Evolutionary conservation across 2,329 filamentous ascomycete species (phyloP), one percentile per base, ranked within the genome.

Genomic region (Stagonosporopsis chrysanthemi): DNA sequence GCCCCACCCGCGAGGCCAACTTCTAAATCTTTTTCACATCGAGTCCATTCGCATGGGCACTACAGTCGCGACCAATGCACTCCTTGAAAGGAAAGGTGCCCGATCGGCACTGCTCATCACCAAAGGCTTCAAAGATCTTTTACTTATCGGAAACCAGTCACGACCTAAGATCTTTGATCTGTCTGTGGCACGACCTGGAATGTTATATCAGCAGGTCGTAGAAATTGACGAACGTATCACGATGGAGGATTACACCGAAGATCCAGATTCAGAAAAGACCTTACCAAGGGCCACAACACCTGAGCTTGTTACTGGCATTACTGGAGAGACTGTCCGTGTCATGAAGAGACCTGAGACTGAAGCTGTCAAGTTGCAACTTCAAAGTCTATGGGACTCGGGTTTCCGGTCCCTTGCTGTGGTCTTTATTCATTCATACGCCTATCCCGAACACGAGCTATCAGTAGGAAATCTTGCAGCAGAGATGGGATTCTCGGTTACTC

Each of bases 361-460:
- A 28, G 59, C 36, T 29, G 56, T 56, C n/a, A 36, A 43, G 29
- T 28, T 3, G 23, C 36, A 42, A 23, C 44, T 55, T 8, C 36
- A 43, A 24, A 29, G 9, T 19, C 57, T 79, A 3, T 75, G 66
- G 46, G 55, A 67, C 1, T 64, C 72, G n/a, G 77, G 76, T 1
- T 72, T 72, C 29, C 64, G 75, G 8, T 76, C 74, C 1, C 50
- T 78, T 31, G 76, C 75, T 0, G 69, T 79, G 6, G 71, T 70
- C 6, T 69, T 75, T 7, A 58, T 72, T 40, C 68, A 75, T 50
- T 70, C 68, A 6, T 76, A 76, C 42, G 67, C 68, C 1, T 76
- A 69, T 38, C 71, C 72, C 1, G 64, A 73, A 19, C 73, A 75
- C 40, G 73, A 74, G 44, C 35, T 61, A 2, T 45, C 58, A 42